These are phyloP conservation scores for Peterozyma xylosa DNA, from an alignment of 805 yeast species.

Conservation along the genomic window DNA sequence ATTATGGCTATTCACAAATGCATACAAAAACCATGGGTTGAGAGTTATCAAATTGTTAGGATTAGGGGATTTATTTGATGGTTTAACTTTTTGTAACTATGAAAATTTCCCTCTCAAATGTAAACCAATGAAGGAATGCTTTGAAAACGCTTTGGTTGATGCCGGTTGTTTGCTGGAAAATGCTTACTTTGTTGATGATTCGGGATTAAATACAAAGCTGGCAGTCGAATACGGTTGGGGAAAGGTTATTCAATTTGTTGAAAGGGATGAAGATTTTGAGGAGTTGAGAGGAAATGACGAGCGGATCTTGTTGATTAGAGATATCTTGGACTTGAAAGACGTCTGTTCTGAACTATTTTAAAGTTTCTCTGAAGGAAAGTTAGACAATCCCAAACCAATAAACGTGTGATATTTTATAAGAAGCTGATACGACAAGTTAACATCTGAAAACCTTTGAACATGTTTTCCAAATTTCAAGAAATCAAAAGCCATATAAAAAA, in stretches of 20 bases:
- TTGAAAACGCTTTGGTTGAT: slow-evolving; percentile 52
- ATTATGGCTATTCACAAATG: slow-evolving; percentile 92
- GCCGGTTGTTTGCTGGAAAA: slow-evolving; percentile 48
- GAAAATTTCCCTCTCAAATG: slow-evolving; percentile 62
- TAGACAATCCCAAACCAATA: neutral
- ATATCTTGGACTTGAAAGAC: slow-evolving; percentile 46
- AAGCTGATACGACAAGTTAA: too few relatives aligned
- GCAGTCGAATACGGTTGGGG: slow-evolving; percentile 70
- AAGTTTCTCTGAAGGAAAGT: neutral
- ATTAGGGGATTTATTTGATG: slow-evolving; percentile 89
- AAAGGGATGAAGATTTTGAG: slow-evolving; percentile 48
- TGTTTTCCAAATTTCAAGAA: too few relatives aligned
- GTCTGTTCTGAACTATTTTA: slow-evolving; percentile 45
- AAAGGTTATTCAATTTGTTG: slow-evolving; percentile 66
- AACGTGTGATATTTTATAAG: too few relatives aligned
- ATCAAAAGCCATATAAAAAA: too few relatives aligned
- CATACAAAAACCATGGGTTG: slow-evolving; percentile 83
- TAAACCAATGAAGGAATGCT: slow-evolving; percentile 79
- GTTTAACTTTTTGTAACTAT: slow-evolving; percentile 90
- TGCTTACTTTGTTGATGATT: slow-evolving; percentile 82
- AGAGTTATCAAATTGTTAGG: slow-evolving; percentile 77
- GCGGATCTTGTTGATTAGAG: slow-evolving; percentile 46
- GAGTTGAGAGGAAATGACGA: slow-evolving; percentile 25
- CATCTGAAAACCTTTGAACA: too few relatives aligned
- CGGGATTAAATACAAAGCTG: slow-evolving; percentile 69